These are phyloP conservation scores for Podosphaera fusca DNA, from an alignment of 2,329 filamentous ascomycete genomes.

Conservation along the genomic window DNA sequence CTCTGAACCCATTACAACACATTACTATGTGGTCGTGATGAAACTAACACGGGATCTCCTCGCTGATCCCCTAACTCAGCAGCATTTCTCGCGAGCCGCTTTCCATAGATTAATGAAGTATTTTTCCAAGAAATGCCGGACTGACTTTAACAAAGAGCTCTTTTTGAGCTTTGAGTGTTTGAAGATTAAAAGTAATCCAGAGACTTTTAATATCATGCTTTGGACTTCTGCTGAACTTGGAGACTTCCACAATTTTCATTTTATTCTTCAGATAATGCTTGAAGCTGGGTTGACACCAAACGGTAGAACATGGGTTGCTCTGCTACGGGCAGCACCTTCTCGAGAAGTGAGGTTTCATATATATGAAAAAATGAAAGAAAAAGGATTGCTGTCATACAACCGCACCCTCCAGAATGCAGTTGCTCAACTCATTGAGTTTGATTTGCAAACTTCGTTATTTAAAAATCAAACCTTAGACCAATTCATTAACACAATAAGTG, in stretches of 20 bases:
- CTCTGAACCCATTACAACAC: neutral
- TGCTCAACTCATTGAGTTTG: slow-evolving; percentile 5
- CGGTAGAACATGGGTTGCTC: slow-evolving; percentile 20
- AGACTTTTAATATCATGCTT: slow-evolving; percentile 23
- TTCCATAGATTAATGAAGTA: slow-evolving; percentile 19
- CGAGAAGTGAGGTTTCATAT: slow-evolving; percentile 6
- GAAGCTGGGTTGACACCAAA: slow-evolving; percentile 18
- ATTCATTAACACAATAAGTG: slow-evolving; percentile 19
- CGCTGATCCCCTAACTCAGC: slow-evolving; percentile 11
- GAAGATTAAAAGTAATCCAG: slow-evolving; percentile 14
- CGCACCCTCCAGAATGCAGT: slow-evolving; percentile 4
- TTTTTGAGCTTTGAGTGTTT: slow-evolving; percentile 18
- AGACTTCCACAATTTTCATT: slow-evolving; percentile 19
- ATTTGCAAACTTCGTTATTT: slow-evolving; percentile 3
- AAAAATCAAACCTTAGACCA: slow-evolving; percentile 12
- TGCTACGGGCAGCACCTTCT: slow-evolving; percentile 13
- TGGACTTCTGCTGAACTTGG: slow-evolving; percentile 17
- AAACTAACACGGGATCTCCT: slow-evolving; percentile 13
- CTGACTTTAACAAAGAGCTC: slow-evolving; percentile 15
- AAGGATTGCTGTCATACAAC: slow-evolving; percentile 7
- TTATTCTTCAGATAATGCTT: slow-evolving; percentile 19
- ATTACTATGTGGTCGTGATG: neutral
- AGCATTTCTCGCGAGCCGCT: slow-evolving; percentile 19
- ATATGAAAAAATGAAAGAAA: slow-evolving; percentile 8
- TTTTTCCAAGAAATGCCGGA: slow-evolving; percentile 16